Evolutionary conservation across 345 rosid species (phyloP).

Genomic region (Populus pruinosa): DNA sequence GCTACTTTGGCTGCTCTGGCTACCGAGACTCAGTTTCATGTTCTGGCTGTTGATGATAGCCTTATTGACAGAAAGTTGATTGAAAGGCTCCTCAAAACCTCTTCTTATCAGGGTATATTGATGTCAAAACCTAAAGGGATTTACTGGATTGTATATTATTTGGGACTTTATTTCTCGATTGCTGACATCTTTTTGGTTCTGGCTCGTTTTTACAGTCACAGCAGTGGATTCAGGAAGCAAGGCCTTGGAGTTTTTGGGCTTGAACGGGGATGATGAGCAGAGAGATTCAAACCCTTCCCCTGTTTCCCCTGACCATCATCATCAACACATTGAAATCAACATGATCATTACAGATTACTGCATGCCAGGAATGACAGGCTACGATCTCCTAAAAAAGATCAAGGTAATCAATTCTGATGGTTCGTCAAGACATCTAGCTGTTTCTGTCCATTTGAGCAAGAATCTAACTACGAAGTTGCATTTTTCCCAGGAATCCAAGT

Average conservation of each 20-base stretch:
- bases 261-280: slow-evolving; percentile 28
- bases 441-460: neutral
- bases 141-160: neutral
- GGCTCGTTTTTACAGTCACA: slow-evolving; percentile 48
- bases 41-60: slow-evolving; percentile 94
- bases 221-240: slow-evolving; percentile 89
- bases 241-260: slow-evolving; percentile 80
- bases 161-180: neutral
- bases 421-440: neutral
- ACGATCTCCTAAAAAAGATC: slow-evolving; percentile 77
- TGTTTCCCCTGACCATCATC: slow-evolving; percentile 27
- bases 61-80: slow-evolving; percentile 72
- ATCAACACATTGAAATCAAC: slow-evolving; percentile 48
- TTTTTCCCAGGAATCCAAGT: slow-evolving; percentile 54
- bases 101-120: slow-evolving; percentile 70
- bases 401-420: slow-evolving; percentile 42
- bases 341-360: slow-evolving; percentile 91
- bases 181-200: neutral
- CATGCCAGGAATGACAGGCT: slow-evolving; percentile 98
- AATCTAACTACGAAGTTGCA: neutral
- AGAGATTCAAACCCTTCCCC: slow-evolving; percentile 30
- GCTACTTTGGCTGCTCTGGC: slow-evolving; percentile 13
- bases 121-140: neutral
- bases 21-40: slow-evolving; percentile 65
- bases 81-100: slow-evolving; percentile 80